Evolutionary conservation across 2,329 filamentous ascomycete species (phyloP).

Genomic region (Cercospora sp.): DNA sequence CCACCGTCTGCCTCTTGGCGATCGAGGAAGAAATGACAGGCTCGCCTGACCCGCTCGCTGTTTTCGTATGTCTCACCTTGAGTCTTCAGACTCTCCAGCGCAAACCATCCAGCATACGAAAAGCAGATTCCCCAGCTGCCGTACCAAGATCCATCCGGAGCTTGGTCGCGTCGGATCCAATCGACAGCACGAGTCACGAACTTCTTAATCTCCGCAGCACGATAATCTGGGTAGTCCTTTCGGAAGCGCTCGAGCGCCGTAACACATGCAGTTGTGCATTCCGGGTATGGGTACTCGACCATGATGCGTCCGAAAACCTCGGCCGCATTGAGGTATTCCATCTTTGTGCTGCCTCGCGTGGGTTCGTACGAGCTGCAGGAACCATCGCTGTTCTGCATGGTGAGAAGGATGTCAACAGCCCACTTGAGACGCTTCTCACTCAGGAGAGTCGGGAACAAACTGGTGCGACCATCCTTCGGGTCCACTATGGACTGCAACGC

Average conservation of each 20-base stretch:
- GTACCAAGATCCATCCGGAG: constrained; percentile 89
- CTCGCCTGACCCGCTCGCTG: constrained; percentile 68
- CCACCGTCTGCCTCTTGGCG: constrained; percentile 87
- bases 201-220: constrained; percentile 68
- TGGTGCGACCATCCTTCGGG: constrained; percentile 23
- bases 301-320: constrained; percentile 97
- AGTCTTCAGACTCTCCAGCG: constrained; percentile 78
- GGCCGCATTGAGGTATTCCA: constrained; percentile 89
- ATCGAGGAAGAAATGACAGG: constrained; percentile 81
- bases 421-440: constrained; percentile 78
- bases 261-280: constrained; percentile 94
- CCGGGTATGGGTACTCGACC: constrained; percentile 97
- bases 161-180: constrained; percentile 81
- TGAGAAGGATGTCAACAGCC: constrained; percentile 83
- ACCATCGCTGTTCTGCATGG: constrained; percentile 84
- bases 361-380: constrained; percentile 90
- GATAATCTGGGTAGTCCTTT: constrained; percentile 77
- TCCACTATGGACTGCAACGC: constrained; percentile 76
- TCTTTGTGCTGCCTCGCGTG: constrained; percentile 70
- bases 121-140: constrained; percentile 98
- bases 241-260: constrained; percentile 82
- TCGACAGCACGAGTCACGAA: constrained; percentile 73
- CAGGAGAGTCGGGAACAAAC: constrained; percentile 67
- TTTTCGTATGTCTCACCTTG: constrained; percentile 80
- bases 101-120: constrained; percentile 96